Evolutionary conservation across 495 filamentous ascomycete genomes (phyloP), one percentile per base, ranked within the genome.

Genomic region (Hypoxylon subgilvum): DNA sequence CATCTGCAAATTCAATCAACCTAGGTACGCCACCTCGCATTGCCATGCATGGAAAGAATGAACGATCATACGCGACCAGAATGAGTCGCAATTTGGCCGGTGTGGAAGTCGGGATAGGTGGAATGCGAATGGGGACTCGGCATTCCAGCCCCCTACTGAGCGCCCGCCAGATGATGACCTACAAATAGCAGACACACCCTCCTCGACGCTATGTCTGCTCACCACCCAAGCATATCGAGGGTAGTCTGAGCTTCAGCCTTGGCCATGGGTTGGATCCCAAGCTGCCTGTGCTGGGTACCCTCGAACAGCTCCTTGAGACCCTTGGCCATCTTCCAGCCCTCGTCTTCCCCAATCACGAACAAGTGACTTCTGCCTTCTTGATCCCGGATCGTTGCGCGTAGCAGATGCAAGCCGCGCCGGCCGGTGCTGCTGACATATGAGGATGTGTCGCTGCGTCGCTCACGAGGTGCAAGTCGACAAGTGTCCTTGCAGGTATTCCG

Each of bases 271-370:
- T 81, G 77, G 5, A 90, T 82, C n/a, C 85, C 86, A 21, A 92
- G 70, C 9, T 84, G 79, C 52, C 87, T 74, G 14, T 85, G 84
- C 63, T 89, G 86, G 17, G 82, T 82, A 5, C 94, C 91, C 36
- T 82, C 78, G 34, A 88, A 75, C 44, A 98, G 76, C 17, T 84
- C 79, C 70, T 90, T 84, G 53, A 98, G 72, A 7, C 91, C 91
- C 17, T 89, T 80, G 1, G 88, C 86, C 25, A 98, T 85, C 76
- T 98, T 98, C 94, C 94, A 97, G 12, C 86, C 89, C 69, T 98
- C 92, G 27, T 86, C 84, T 66, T 93, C 87, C 21, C 82, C 78
- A 13, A 96, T 67, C 2, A 97, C 78, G 67, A 96, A 97, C 42
- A 96, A 79, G 65, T 88, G 96, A 35, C 84, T 79, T 68, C 88